Conservation (phyloP, 495 filamentous ascomycete species). For the Aspergillus heteromorphus region DNA sequence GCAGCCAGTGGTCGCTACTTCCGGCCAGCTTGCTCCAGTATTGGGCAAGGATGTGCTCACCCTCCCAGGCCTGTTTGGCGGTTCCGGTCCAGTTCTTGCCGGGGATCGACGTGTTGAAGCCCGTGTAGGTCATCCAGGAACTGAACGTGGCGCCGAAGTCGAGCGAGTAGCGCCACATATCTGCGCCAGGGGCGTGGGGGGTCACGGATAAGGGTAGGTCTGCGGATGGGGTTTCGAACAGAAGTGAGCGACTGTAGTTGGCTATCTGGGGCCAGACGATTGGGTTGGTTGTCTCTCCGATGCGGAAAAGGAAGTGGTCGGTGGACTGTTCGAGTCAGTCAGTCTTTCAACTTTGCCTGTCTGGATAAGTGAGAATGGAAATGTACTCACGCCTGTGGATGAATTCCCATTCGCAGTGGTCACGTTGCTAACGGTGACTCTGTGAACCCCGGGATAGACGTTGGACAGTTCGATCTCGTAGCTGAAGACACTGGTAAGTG, state of each 20-base stretch:
- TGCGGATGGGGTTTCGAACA: neutral
- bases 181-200: conserved; percentile 58
- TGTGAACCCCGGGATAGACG: conserved; percentile 59
- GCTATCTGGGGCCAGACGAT: conserved; percentile 41
- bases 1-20: conserved; percentile 57
- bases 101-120: conserved; percentile 34
- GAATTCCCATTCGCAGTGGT: conserved; percentile 27
- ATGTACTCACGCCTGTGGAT: conserved; percentile 37
- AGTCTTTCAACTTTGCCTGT: neutral
- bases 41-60: conserved; percentile 58
- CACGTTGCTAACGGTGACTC: conserved; percentile 52
- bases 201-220: conserved; percentile 14
- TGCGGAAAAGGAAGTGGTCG: conserved; percentile 51
- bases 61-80: conserved; percentile 53
- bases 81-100: conserved; percentile 50
- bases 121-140: conserved; percentile 49
- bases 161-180: conserved; percentile 56
- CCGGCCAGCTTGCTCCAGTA: conserved; percentile 60
- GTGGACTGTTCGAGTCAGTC: conserved; percentile 3
- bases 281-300: conserved; percentile 51
- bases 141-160: conserved; percentile 56
- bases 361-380: neutral
- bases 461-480: conserved; percentile 40
- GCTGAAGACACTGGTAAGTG: conserved; percentile 1
- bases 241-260: neutral